These are phyloP conservation scores for Aspergillus glaucus DNA, from an alignment of 2,329 filamentous ascomycete species.

Conservation along the genomic window DNA sequence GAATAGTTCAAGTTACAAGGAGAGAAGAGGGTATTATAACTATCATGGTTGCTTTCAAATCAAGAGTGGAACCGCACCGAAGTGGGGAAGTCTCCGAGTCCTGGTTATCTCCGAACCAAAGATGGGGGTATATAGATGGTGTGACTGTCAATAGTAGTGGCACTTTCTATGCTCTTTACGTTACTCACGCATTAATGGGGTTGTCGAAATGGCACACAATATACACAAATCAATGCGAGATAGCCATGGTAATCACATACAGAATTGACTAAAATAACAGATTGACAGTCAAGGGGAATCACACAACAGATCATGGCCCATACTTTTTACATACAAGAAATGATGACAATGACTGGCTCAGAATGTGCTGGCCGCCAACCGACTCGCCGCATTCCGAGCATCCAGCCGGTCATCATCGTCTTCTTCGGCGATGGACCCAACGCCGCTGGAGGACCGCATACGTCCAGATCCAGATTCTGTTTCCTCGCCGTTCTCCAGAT, in stretches of 20 bases:
- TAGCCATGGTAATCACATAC: neutral
- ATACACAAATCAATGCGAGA: neutral
- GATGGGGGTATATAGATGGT: neutral
- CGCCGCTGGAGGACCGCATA: slow-evolving; percentile 42
- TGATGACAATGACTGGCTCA: slow-evolving; percentile 36
- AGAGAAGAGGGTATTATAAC: neutral
- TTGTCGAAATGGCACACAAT: neutral
- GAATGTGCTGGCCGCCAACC: slow-evolving; percentile 90
- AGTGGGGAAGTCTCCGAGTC: neutral
- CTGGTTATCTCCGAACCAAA: neutral
- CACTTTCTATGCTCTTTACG: neutral
- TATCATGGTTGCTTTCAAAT: slow-evolving; percentile 3
- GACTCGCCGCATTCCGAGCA: slow-evolving; percentile 88
- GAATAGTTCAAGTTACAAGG: neutral
- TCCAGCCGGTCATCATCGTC: slow-evolving; percentile 89
- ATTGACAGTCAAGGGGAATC: slow-evolving; percentile 21
- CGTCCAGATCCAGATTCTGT: slow-evolving; percentile 41
- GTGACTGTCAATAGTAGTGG: neutral
- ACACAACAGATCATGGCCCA: slow-evolving; percentile 23
- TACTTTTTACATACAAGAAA: slow-evolving; percentile 23
- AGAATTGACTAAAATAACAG: neutral
- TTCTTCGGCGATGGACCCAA: slow-evolving; percentile 44
- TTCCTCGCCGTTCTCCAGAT: slow-evolving; percentile 58
- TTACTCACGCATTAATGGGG: no score
- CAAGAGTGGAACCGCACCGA: slow-evolving; percentile 1